Evolutionary conservation across 2,329 filamentous ascomycete species (phyloP).

Genomic region (Pseudopithomyces maydicus): DNA sequence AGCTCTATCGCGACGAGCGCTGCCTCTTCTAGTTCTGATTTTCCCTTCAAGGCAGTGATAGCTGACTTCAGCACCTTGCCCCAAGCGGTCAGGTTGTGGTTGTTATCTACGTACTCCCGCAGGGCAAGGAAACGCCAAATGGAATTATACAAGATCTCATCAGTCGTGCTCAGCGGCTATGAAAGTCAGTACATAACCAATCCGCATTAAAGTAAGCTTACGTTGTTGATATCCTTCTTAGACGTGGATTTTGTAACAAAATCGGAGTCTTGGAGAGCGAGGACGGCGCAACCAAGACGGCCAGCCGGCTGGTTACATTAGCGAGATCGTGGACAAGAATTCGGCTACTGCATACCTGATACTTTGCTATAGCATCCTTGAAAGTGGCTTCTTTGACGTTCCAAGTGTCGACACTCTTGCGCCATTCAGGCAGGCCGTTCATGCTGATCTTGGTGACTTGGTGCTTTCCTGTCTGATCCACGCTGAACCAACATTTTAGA

Average conservation of each 20-base stretch:
- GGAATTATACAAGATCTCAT: conserved; percentile 75
- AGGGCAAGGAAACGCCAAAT: conserved; percentile 91
- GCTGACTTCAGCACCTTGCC: conserved; percentile 75
- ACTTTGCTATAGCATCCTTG: conserved; percentile 46
- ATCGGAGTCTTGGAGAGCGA: conserved; percentile 69
- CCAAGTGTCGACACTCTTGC: conserved; percentile 68
- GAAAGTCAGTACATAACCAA: conserved; percentile 10
- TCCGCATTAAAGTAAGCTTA: conserved; percentile 16
- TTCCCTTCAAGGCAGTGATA: conserved; percentile 65
- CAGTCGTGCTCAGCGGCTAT: conserved; percentile 62
- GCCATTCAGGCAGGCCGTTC: conserved; percentile 59
- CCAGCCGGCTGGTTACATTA: conserved; percentile 31
- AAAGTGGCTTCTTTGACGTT: conserved; percentile 68
- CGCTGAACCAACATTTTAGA: conserved; percentile 79
- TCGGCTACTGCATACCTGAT: conserved; percentile 20
- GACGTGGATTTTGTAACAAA: conserved; percentile 73
- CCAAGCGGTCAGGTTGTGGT: conserved; percentile 82
- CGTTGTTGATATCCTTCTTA: conserved; percentile 54
- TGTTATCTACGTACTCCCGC: conserved; percentile 79
- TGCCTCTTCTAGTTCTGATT: conserved; percentile 71
- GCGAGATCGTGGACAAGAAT: not conserved
- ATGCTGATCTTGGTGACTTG: conserved; percentile 67
- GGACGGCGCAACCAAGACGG: conserved; percentile 55
- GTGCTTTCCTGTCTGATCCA: conserved; percentile 29
- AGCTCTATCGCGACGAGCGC: conserved; percentile 86